Evolutionary conservation across 495 filamentous ascomycete species (phyloP).

Genomic region (Penicillium diatomitis): DNA sequence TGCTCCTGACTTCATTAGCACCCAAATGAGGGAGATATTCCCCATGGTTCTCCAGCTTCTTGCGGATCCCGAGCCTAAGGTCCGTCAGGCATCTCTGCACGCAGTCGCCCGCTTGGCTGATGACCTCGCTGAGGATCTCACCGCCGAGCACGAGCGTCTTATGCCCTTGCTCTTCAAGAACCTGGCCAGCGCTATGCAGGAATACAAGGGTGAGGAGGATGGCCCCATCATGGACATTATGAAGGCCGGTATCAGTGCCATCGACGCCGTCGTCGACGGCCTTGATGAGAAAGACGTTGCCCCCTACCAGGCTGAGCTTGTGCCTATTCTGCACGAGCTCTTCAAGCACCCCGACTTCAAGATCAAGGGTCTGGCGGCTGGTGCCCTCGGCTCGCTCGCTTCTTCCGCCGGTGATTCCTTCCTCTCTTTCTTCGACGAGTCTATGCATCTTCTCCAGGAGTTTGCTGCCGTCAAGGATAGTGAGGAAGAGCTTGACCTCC

Average conservation of each 20-base stretch:
- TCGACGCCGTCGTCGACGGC: slow-evolving; percentile 85
- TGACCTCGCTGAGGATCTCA: slow-evolving; percentile 82
- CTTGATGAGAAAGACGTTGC: slow-evolving; percentile 76
- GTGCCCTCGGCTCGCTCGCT: slow-evolving; percentile 84
- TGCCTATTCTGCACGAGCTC: slow-evolving; percentile 72
- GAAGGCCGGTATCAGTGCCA: slow-evolving; percentile 78
- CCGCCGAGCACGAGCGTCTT: slow-evolving; percentile 69
- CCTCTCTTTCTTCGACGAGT: slow-evolving; percentile 78
- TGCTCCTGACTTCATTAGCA: slow-evolving; percentile 90
- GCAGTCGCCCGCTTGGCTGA: slow-evolving; percentile 83
- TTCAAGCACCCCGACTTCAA: slow-evolving; percentile 77
- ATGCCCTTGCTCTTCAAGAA: slow-evolving; percentile 81
- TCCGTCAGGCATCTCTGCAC: slow-evolving; percentile 78
- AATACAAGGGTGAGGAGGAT: slow-evolving; percentile 52
- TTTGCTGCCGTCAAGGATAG: slow-evolving; percentile 81
- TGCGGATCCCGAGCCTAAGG: slow-evolving; percentile 68
- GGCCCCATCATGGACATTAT: slow-evolving; percentile 67
- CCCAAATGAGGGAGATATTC: slow-evolving; percentile 77
- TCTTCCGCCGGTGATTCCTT: slow-evolving; percentile 74
- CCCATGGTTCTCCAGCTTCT: slow-evolving; percentile 79
- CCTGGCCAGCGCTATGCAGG: slow-evolving; percentile 65
- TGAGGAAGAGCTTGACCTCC: slow-evolving; percentile 81
- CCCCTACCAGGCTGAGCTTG: slow-evolving; percentile 70
- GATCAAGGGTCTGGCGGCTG: slow-evolving; percentile 79
- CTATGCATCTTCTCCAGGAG: slow-evolving; percentile 74